Percentiles rank a stretch among this genome's conserved stretches.
These are phyloP conservation scores for Eryngium alpinum DNA, from an alignment of 140 eudicot genomes.

Conservation along the genomic window DNA sequence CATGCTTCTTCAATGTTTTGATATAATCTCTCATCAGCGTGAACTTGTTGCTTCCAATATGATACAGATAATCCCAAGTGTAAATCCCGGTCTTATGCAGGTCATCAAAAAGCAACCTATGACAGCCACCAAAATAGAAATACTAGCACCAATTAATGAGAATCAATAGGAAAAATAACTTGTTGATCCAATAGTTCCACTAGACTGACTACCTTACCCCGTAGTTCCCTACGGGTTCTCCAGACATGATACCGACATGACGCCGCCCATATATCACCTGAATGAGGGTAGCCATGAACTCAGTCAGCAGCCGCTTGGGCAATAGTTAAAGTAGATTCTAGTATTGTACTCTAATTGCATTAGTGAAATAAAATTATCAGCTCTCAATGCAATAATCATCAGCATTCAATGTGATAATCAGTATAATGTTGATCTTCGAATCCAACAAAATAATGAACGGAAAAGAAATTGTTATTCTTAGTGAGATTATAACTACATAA, in stretches of 20 bases:
- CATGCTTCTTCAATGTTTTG: conserved; percentile 63
- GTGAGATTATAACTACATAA: no score
- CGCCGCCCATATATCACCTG: conserved; percentile 89
- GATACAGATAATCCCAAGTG: conserved; percentile 83
- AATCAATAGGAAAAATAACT: background rate
- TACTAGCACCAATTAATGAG: background rate
- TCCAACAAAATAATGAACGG: no score
- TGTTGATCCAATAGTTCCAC: background rate
- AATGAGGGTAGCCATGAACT: conserved; percentile 4
- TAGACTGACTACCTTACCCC: conserved; percentile 77
- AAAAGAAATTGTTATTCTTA: no score
- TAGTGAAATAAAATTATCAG: background rate
- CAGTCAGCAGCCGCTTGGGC: conserved; percentile 9
- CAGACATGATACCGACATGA: conserved; percentile 90
- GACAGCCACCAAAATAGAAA: conserved; percentile 17
- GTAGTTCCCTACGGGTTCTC: conserved; percentile 94
- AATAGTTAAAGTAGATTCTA: background rate
- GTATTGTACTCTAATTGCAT: background rate
- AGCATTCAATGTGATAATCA: background rate
- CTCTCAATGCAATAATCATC: no score
- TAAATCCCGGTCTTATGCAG: conserved; percentile 92
- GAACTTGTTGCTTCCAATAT: conserved; percentile 87
- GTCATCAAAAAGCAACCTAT: conserved; percentile 81
- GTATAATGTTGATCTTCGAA: background rate
- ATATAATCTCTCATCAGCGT: conserved; percentile 81